These are phyloP conservation scores for Clonostachys byssicola DNA, from an alignment of 2,329 filamentous ascomycete genomes.

Conservation along the genomic window DNA sequence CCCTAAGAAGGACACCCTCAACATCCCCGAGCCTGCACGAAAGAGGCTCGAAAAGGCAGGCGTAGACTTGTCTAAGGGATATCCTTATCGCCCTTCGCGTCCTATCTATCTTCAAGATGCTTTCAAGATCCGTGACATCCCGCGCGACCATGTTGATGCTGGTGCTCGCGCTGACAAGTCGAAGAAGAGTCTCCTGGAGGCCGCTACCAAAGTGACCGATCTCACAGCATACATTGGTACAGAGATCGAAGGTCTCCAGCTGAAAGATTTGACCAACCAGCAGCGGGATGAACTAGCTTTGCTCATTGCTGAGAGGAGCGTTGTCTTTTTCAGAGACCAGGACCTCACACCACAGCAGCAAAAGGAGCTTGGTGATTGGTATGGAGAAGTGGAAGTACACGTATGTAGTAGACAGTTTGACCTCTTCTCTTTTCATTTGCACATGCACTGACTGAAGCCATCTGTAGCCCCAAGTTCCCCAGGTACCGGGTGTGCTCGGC, in stretches of 20 bases:
- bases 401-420: conserved; percentile 30
- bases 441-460: neutral
- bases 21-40: conserved; percentile 52
- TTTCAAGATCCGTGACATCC: conserved; percentile 54
- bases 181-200: conserved; percentile 55
- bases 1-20: conserved; percentile 60
- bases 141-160: conserved; percentile 53
- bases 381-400: conserved; percentile 64
- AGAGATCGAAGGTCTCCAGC: conserved; percentile 58
- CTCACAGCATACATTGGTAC: conserved; percentile 60
- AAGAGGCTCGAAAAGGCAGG: conserved; percentile 62
- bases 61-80: conserved; percentile 65
- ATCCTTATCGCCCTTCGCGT: conserved; percentile 64
- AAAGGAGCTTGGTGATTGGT: conserved; percentile 57
- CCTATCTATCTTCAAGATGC: conserved; percentile 69
- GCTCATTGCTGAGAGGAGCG: conserved; percentile 34
- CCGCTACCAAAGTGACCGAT: conserved; percentile 59
- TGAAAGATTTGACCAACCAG: conserved; percentile 54
- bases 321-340: conserved; percentile 29
- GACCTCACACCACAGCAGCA: conserved; percentile 58
- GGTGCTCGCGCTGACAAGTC: conserved; percentile 61
- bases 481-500: conserved; percentile 63
- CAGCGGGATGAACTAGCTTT: conserved; percentile 59
- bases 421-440: neutral
- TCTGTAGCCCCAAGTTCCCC: conserved; percentile 63